Conservation (phyloP, 257 asterid genomes). For the Rehmannia glutinosa region DNA sequence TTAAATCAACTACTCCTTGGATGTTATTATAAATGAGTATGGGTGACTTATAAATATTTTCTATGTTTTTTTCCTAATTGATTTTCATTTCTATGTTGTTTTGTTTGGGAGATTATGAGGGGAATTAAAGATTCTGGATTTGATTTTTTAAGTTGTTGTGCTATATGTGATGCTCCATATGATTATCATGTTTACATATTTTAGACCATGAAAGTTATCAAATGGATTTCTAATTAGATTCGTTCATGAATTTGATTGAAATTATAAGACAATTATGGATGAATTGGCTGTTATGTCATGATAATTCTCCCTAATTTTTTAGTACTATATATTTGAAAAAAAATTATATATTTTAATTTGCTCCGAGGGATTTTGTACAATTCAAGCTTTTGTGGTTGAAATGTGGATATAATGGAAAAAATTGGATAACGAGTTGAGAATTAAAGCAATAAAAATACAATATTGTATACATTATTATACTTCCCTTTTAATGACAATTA, state of each 20-base stretch:
- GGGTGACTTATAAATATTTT: background rate
- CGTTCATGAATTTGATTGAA: background rate
- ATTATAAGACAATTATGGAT: background rate
- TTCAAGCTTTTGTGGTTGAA: too few species aligned
- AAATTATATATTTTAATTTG: too few species aligned
- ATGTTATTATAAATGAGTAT: constrained; percentile 1
- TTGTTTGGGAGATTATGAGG: background rate
- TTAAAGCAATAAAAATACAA: too few species aligned
- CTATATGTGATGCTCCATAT: background rate
- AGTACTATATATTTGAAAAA: background rate
- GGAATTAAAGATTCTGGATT: too few species aligned
- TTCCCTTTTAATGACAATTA: background rate
- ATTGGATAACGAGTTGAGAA: background rate
- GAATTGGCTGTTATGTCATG: background rate
- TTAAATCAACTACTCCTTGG: background rate
- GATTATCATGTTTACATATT: background rate
- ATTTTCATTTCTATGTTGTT: background rate
- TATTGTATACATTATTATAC: background rate
- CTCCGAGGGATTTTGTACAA: too few species aligned
- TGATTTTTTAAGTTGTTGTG: too few species aligned
- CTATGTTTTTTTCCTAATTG: background rate
- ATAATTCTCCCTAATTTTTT: background rate
- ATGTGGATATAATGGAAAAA: background rate
- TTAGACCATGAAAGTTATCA: background rate
- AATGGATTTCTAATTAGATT: background rate